Evolutionary conservation across 108 stramenopile genomes (phyloP).

Genomic region (Fragilaria crotonensis): DNA sequence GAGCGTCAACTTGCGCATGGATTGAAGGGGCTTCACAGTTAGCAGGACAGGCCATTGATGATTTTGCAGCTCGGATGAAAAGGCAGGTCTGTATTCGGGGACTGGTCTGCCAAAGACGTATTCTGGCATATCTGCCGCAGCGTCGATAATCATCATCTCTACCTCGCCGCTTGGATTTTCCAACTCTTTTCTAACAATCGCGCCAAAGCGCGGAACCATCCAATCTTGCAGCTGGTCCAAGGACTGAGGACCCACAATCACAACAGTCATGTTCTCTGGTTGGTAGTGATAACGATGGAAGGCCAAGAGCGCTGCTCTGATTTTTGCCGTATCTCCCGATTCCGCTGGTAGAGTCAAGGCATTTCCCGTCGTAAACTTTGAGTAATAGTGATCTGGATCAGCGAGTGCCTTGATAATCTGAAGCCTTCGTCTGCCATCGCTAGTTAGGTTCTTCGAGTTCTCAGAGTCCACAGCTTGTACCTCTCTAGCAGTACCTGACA

Average conservation of each 20-base stretch:
- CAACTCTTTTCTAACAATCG: slow-evolving; percentile 21
- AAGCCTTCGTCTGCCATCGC: slow-evolving; percentile 65
- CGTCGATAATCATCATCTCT: slow-evolving; percentile 44
- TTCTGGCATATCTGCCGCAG: slow-evolving; percentile 58
- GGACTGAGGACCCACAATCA: slow-evolving; percentile 70
- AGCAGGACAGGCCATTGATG: slow-evolving; percentile 58
- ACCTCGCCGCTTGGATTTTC: slow-evolving; percentile 14
- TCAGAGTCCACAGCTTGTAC: slow-evolving; percentile 85
- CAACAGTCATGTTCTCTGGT: slow-evolving; percentile 70
- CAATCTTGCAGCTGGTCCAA: slow-evolving; percentile 72
- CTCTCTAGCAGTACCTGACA: slow-evolving; percentile 65
- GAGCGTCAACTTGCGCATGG: slow-evolving; percentile 50
- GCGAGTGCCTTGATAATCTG: slow-evolving; percentile 75
- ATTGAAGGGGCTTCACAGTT: slow-evolving; percentile 59
- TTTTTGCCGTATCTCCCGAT: slow-evolving; percentile 32
- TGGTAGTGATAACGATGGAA: slow-evolving; percentile 80
- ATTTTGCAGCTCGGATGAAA: slow-evolving; percentile 33
- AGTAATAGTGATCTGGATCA: slow-evolving; percentile 59
- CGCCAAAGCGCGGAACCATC: slow-evolving; percentile 53
- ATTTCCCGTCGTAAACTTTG: slow-evolving; percentile 84
- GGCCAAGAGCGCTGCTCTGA: slow-evolving; percentile 62
- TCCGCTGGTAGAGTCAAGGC: slow-evolving; percentile 47
- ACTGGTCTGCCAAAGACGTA: slow-evolving; percentile 25
- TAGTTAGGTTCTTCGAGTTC: slow-evolving; percentile 81
- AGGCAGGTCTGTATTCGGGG: slow-evolving; percentile 37